Evolutionary conservation across 1,139 yeast genomes (phyloP).

Genomic region (Hansenula anomala): DNA sequence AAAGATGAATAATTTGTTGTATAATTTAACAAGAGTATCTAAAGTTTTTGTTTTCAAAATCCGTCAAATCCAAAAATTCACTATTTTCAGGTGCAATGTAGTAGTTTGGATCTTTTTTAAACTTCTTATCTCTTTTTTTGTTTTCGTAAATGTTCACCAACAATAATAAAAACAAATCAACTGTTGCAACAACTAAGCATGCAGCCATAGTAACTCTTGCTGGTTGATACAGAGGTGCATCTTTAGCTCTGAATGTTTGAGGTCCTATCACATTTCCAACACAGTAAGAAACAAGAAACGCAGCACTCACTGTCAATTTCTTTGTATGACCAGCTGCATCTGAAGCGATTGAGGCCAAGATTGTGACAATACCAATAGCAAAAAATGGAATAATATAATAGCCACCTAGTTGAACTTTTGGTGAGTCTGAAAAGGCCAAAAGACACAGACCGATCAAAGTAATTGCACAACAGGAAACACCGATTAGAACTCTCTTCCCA

Average conservation of each 20-base stretch:
- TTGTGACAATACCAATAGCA: not conserved
- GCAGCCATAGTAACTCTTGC: constrained; percentile 42
- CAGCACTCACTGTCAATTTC: constrained; percentile 37
- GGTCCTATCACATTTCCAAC: constrained; percentile 50
- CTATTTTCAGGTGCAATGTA: constrained; percentile 2
- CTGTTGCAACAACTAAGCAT: constrained; percentile 27
- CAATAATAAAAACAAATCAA: constrained; percentile 21
- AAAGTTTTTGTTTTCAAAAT: constrained; percentile 49
- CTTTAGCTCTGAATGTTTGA: constrained; percentile 36
- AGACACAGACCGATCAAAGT: not conserved
- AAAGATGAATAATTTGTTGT: not conserved
- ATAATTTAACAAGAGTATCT: constrained; percentile 28
- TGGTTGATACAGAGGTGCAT: constrained; percentile 39
- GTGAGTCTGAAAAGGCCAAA: not conserved
- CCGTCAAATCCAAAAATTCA: constrained; percentile 52
- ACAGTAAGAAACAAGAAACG: constrained; percentile 49
- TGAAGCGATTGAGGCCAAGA: constrained; percentile 36
- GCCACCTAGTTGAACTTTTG: not conserved
- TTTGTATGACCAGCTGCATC: constrained; percentile 60
- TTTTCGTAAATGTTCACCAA: constrained; percentile 30
- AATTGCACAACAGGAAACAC: not conserved
- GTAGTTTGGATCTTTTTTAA: constrained; percentile 7
- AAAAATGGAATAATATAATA: not conserved
- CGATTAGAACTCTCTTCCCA: not conserved
- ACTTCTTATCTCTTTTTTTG: constrained; percentile 25